Conservation (phyloP, 208 protist genomes). For the Crithidia expoeki region DNA sequence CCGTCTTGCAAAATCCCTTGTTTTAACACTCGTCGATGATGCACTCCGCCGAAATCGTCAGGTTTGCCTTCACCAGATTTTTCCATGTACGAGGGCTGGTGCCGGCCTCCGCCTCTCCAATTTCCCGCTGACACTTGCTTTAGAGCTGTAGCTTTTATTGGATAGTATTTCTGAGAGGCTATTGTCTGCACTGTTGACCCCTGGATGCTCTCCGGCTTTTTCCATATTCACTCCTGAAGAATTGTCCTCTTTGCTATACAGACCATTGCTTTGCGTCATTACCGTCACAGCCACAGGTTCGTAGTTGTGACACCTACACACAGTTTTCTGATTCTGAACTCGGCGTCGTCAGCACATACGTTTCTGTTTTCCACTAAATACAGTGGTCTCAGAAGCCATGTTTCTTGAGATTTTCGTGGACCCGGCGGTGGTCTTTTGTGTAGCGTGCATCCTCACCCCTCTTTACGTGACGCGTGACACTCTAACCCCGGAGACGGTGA, state of each 20-base stretch:
- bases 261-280: slow-evolving; percentile 3
- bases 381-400: slow-evolving; percentile 13
- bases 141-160: no score
- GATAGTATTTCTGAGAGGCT: no score
- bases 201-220: background rate
- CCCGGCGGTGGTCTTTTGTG: slow-evolving; percentile 70
- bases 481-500: slow-evolving; percentile 38
- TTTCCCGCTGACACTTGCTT: no score
- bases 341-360: background rate
- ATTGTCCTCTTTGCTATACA: background rate
- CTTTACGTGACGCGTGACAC: slow-evolving; percentile 37
- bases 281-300: background rate
- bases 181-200: no score
- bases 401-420: slow-evolving; percentile 60
- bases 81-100: no score
- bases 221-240: background rate
- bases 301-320: background rate
- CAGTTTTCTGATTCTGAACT: background rate
- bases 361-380: background rate
- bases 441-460: slow-evolving; percentile 52
- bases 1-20: no score
- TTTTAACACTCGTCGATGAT: no score
- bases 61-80: no score
- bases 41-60: no score
- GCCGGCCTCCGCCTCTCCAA: no score